Evolutionary conservation across 805 yeast species (phyloP).

Genomic region (Kodamaea kaohsiungensis): DNA sequence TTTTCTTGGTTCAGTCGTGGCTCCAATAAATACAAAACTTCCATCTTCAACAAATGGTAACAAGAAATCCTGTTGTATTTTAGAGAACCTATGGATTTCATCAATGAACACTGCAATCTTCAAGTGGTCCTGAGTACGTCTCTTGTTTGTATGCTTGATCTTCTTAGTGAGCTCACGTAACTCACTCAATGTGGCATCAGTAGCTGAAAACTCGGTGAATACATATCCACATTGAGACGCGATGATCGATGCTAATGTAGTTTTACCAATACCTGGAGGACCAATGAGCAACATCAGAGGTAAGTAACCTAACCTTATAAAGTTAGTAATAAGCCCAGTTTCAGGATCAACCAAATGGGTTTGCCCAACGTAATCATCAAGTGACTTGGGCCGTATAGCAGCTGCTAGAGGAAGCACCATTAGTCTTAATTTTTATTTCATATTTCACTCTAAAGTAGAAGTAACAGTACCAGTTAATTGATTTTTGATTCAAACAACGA

Average conservation of each 20-base stretch:
- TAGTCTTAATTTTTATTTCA: background rate
- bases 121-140: conserved; percentile 28
- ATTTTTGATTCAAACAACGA: no score
- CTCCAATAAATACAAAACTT: conserved; percentile 79
- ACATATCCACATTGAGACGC: conserved; percentile 54
- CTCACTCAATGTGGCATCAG: conserved; percentile 67
- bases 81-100: conserved; percentile 87
- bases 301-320: conserved; percentile 59
- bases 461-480: no score
- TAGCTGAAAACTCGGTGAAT: conserved; percentile 84
- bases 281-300: conserved; percentile 95
- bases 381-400: conserved; percentile 69
- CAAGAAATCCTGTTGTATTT: conserved; percentile 84
- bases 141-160: conserved; percentile 46
- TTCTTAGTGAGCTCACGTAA: conserved; percentile 58
- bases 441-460: background rate
- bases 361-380: conserved; percentile 84
- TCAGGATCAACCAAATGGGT: conserved; percentile 62
- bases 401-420: conserved; percentile 55
- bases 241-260: conserved; percentile 74
- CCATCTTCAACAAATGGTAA: conserved; percentile 86
- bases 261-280: conserved; percentile 95
- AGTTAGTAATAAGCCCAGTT: conserved; percentile 65
- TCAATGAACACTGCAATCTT: conserved; percentile 72
- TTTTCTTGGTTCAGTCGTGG: conserved; percentile 91